phyloP scores from a whole-genome alignment of 768 basidiomycete genomes.

The Gymnopilus dilepis region DNA sequence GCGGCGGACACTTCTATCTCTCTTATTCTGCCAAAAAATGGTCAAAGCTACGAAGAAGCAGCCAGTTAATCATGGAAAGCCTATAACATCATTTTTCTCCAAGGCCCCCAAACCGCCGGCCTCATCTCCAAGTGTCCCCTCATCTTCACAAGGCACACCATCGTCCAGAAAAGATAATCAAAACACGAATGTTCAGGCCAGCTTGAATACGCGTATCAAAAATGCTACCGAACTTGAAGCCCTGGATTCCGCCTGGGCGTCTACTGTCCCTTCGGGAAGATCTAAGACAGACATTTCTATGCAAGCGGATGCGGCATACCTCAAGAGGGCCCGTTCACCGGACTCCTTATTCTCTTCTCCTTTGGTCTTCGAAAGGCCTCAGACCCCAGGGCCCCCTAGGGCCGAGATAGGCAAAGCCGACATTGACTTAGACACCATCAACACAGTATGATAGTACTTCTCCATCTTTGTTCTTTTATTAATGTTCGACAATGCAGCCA shows the following conservation, averaged over 20 bases:
- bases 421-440: conserved; percentile 42
- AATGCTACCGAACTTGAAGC: neutral
- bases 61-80: conserved; percentile 27
- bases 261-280: neutral
- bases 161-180: conserved; percentile 6
- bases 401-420: conserved; percentile 41
- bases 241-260: neutral
- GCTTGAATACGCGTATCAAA: neutral
- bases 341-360: conserved; percentile 5
- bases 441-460: conserved; percentile 16
- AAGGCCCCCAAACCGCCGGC: conserved; percentile 30
- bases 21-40: conserved; percentile 20
- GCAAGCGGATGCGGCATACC: neutral
- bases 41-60: conserved; percentile 35
- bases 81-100: conserved; percentile 55
- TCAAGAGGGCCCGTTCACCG: conserved; percentile 26
- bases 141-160: conserved; percentile 10
- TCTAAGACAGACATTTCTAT: neutral
- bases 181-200: neutral
- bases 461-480: neutral
- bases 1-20: neutral
- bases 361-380: neutral
- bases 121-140: conserved; percentile 20
- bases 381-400: conserved; percentile 16
- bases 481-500: conserved; percentile 12